phyloP scores from a whole-genome alignment of 2,329 filamentous ascomycete genomes.

The Ceratocystis lukuohia region DNA sequence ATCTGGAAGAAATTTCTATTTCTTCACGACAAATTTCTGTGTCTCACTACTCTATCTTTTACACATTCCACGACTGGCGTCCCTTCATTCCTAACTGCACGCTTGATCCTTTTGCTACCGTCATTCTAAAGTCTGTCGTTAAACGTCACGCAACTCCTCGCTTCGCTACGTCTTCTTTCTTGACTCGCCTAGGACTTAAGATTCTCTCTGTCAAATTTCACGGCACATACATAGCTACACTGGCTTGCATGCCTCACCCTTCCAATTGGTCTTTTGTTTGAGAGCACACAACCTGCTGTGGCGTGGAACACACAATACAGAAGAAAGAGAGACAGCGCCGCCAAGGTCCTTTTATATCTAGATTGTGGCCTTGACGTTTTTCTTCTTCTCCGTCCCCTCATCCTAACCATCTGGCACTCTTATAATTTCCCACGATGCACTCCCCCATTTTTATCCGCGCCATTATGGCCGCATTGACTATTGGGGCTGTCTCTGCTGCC shows the following conservation, averaged over 20 bases:
- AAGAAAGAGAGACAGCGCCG: neutral
- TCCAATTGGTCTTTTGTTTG: neutral
- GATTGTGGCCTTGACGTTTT: neutral
- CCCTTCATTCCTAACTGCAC: neutral
- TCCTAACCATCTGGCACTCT: neutral
- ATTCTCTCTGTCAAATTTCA: neutral
- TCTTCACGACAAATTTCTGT: neutral
- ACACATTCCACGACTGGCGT: neutral
- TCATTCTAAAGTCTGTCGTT: neutral
- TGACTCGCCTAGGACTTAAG: neutral
- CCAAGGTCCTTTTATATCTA: neutral
- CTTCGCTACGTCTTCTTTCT: neutral
- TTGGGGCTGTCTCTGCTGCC: constrained; percentile 12
- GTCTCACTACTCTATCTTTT: neutral
- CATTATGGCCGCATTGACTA: constrained; percentile 8
- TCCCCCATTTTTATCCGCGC: constrained; percentile 9
- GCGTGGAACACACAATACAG: neutral
- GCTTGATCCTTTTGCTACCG: neutral
- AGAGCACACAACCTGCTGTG: neutral
- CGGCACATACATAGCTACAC: neutral
- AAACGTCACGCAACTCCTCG: neutral
- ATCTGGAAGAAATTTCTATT: neutral
- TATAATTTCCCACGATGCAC: constrained; percentile 9
- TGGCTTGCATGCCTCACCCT: neutral
- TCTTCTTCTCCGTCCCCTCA: neutral